A percentile compares a stretch with the other conserved stretches of the same genome.
Evolutionary conservation across 2,329 filamentous ascomycete species (phyloP).

Genomic region (Aspergillus vadensis): DNA sequence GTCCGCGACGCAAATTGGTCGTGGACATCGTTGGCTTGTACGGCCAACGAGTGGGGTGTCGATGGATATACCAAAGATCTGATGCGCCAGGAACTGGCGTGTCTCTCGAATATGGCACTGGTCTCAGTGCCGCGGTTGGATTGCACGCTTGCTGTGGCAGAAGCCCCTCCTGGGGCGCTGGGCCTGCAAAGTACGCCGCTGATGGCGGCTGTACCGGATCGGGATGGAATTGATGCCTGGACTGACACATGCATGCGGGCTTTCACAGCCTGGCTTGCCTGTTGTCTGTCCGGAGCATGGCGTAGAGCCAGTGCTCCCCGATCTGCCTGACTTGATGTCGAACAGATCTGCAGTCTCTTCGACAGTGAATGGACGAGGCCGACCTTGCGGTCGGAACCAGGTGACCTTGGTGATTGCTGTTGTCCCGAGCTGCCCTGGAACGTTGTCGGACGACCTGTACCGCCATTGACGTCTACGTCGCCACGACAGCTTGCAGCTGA

Average conservation of each 20-base stretch:
- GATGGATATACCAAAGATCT: not conserved
- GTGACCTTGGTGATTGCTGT: not conserved
- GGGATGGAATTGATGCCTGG: not conserved
- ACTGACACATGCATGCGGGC: not conserved
- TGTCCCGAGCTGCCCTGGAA: not conserved
- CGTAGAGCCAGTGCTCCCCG: not conserved
- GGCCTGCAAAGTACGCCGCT: not conserved
- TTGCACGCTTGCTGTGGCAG: not conserved
- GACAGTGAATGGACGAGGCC: not conserved
- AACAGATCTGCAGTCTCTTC: not conserved
- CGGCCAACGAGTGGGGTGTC: not conserved
- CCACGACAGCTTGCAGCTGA: not conserved
- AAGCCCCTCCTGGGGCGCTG: not conserved
- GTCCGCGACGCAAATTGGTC: not conserved
- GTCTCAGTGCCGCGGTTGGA: no score
- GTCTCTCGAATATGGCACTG: no score
- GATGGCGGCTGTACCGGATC: not conserved
- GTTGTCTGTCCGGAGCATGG: not conserved
- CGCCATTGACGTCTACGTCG: not conserved
- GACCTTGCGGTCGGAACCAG: not conserved
- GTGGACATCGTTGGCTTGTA: not conserved
- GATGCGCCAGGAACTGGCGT: no score
- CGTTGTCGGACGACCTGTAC: no score
- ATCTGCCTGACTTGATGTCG: not conserved
- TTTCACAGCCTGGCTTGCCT: not conserved